Conservation (phyloP, 192 early-diverging fungal genomes). For the Physocladia obscura region DNA sequence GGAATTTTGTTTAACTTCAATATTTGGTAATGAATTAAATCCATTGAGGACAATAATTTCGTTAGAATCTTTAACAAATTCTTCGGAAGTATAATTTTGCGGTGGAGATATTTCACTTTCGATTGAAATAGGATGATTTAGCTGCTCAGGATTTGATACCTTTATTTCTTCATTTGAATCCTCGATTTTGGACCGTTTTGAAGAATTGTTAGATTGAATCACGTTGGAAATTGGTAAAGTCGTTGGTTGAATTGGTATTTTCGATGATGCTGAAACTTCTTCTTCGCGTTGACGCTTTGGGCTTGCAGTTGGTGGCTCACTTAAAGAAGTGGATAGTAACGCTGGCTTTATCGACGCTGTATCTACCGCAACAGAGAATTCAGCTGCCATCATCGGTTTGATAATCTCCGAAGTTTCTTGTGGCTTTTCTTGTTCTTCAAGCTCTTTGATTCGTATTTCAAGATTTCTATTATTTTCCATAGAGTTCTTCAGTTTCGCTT, state of each 20-base stretch:
- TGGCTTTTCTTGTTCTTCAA: background rate
- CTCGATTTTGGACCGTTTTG: too few relatives aligned
- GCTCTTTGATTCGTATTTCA: background rate
- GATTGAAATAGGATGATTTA: too few relatives aligned
- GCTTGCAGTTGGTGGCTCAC: background rate
- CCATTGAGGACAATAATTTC: too few relatives aligned
- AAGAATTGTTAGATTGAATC: background rate
- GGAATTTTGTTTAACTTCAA: too few relatives aligned
- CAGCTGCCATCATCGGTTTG: background rate
- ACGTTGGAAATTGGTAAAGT: background rate
- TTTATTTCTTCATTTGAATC: too few relatives aligned
- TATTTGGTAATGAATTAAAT: too few relatives aligned
- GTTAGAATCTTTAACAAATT: too few relatives aligned
- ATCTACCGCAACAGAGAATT: background rate
- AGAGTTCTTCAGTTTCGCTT: conserved; percentile 30
- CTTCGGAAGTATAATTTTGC: too few relatives aligned
- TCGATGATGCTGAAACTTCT: background rate
- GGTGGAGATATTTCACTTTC: too few relatives aligned
- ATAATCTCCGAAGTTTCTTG: background rate
- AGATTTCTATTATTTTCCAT: background rate
- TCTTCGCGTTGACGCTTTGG: background rate
- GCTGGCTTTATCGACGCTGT: background rate
- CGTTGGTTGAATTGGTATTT: background rate
- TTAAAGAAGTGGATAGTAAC: background rate
- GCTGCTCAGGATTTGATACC: too few relatives aligned